These are phyloP conservation scores for Exutisphaerella laricina DNA, from an alignment of 2,329 filamentous ascomycete genomes.

Conservation along the genomic window DNA sequence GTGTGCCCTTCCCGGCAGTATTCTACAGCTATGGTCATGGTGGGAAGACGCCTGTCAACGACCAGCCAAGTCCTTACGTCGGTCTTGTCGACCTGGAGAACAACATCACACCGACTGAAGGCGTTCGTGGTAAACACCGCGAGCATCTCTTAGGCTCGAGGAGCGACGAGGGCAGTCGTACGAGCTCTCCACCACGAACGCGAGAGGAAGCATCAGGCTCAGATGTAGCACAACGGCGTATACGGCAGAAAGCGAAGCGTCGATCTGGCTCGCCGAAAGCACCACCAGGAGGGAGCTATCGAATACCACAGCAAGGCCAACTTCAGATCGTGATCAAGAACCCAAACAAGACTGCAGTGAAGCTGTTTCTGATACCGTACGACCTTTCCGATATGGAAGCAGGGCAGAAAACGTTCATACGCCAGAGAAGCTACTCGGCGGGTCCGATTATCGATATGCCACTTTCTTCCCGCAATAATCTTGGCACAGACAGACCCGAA, in stretches of 20 bases:
- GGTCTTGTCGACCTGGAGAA: constrained; percentile 89
- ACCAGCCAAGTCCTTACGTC: constrained; percentile 93
- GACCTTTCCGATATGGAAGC: constrained; percentile 88
- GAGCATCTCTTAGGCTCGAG: constrained; percentile 24
- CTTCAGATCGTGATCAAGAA: constrained; percentile 98
- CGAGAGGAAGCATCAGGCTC: constrained; percentile 22
- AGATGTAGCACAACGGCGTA: constrained; percentile 24
- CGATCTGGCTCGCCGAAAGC: constrained; percentile 54
- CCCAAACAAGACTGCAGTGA: constrained; percentile 95
- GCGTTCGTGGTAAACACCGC: constrained; percentile 29
- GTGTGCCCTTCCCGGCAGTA: constrained; percentile 83
- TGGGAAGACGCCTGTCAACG: constrained; percentile 59
- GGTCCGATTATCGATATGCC: constrained; percentile 76
- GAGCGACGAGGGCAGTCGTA: constrained; percentile 28
- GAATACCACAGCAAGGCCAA: constrained; percentile 89
- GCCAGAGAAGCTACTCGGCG: constrained; percentile 87
- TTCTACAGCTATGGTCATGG: constrained; percentile 87
- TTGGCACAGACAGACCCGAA: constrained; percentile 51
- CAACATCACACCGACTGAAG: constrained; percentile 48
- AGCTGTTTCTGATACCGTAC: constrained; percentile 90
- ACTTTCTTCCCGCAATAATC: constrained; percentile 41
- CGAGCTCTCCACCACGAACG: constrained; percentile 21
- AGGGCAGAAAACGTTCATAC: constrained; percentile 91
- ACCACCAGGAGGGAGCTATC: constrained; percentile 82
- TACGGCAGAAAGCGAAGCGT: constrained; percentile 52